Conservation (phyloP, 164 flowering plant species). For the Vitis riparia region DNA sequence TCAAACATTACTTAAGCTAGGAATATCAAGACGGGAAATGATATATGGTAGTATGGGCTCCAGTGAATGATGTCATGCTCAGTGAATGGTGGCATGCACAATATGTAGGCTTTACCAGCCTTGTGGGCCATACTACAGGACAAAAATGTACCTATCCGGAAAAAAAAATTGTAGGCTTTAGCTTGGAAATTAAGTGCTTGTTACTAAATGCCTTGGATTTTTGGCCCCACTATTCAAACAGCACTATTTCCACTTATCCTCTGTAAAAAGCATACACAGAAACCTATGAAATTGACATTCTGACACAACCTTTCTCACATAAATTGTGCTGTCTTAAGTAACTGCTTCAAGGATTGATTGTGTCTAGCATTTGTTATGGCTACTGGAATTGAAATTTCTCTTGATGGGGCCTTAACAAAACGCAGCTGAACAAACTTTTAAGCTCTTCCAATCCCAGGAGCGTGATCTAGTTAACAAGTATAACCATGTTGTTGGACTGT, state of each 20-base stretch:
- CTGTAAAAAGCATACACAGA: not conserved
- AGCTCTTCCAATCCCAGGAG: slow-evolving; percentile 69
- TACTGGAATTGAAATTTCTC: not conserved
- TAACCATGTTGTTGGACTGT: slow-evolving; percentile 78
- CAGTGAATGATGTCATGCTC: not conserved
- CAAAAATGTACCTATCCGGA: too few species aligned
- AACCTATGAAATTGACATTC: not conserved
- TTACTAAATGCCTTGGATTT: too few species aligned
- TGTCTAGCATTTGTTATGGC: not conserved
- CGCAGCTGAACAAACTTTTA: slow-evolving; percentile 78
- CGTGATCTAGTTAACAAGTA: slow-evolving; percentile 76
- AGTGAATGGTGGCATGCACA: not conserved
- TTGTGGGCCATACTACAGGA: too few species aligned
- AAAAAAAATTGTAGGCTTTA: not conserved
- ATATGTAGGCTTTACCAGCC: too few species aligned
- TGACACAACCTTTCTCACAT: not conserved
- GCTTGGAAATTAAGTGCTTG: not conserved
- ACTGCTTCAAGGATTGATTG: not conserved
- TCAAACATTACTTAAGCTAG: not conserved
- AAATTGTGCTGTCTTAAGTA: not conserved
- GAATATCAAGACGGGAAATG: too few species aligned
- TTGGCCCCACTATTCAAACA: not conserved
- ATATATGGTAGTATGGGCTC: not conserved
- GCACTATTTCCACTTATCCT: not conserved
- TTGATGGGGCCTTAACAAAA: slow-evolving; percentile 39